A percentile compares a stretch with the other conserved stretches of the same genome.
phyloP scores from a whole-genome alignment of 2,329 filamentous ascomycete species.

The Xenoacremonium recifei region DNA sequence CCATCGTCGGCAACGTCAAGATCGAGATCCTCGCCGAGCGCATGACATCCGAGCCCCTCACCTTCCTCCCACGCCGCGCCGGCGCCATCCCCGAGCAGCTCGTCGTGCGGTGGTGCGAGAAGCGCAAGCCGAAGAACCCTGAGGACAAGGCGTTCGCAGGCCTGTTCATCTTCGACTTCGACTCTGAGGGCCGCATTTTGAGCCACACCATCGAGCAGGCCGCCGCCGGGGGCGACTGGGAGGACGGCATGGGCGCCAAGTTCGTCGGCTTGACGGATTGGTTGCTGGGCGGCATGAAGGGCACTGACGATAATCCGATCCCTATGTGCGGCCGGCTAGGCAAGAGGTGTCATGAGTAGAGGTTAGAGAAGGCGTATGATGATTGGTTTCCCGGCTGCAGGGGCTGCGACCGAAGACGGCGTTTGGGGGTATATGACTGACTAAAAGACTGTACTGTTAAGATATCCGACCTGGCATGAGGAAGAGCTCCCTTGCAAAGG shows the following conservation, averaged over 20 bases:
- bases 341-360: constrained; percentile 18
- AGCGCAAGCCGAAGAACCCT: constrained; percentile 20
- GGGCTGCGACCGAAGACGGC: background rate
- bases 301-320: constrained; percentile 31
- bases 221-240: constrained; percentile 79
- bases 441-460: background rate
- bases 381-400: too few relatives aligned
- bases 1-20: constrained; percentile 85
- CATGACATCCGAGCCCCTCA: constrained; percentile 64
- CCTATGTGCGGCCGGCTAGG: constrained; percentile 34
- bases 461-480: too few relatives aligned
- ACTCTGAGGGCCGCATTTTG: constrained; percentile 76
- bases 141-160: constrained; percentile 75
- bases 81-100: constrained; percentile 72
- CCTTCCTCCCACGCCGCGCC: constrained; percentile 46
- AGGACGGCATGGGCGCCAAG: constrained; percentile 74
- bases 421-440: background rate
- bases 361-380: background rate
- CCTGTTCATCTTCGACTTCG: constrained; percentile 94
- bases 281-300: constrained; percentile 73
- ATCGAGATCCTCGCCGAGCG: constrained; percentile 87
- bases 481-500: background rate
- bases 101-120: constrained; percentile 81
- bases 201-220: constrained; percentile 94
- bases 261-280: constrained; percentile 94